Evolutionary conservation across 768 basidiomycete genomes (phyloP).

Genomic region (Baorangia bicolor): DNA sequence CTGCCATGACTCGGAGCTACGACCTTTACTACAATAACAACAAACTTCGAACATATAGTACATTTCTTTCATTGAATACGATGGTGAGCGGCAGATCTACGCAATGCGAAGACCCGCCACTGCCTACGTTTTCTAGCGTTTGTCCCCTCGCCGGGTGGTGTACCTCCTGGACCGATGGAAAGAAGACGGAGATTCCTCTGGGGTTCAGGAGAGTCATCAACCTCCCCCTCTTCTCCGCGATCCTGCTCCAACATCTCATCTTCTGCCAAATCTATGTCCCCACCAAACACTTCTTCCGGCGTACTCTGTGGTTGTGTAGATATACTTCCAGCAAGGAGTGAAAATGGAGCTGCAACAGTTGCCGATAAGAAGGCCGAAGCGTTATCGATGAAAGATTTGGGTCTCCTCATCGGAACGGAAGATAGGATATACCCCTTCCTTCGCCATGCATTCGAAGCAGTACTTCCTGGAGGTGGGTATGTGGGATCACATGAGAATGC

Average conservation of each 20-base stretch:
- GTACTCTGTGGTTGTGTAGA: slow-evolving; percentile 41
- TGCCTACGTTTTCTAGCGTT: slow-evolving; percentile 42
- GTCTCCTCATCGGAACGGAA: slow-evolving; percentile 65
- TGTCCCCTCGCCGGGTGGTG: slow-evolving; percentile 28
- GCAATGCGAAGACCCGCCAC: slow-evolving; percentile 50
- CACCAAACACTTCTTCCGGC: slow-evolving; percentile 66
- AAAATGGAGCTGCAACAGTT: slow-evolving; percentile 58
- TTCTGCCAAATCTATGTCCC: slow-evolving; percentile 70
- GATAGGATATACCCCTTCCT: slow-evolving; percentile 60
- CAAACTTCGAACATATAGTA: neutral
- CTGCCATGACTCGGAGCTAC: neutral
- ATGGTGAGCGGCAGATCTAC: slow-evolving; percentile 31
- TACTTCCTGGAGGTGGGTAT: slow-evolving; percentile 44
- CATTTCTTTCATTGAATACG: slow-evolving; percentile 12
- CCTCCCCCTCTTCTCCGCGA: slow-evolving; percentile 72
- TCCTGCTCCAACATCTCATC: slow-evolving; percentile 81
- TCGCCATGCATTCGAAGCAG: slow-evolving; percentile 50
- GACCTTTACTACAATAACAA: neutral
- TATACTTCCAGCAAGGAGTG: slow-evolving; percentile 44
- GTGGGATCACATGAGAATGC: slow-evolving; percentile 63
- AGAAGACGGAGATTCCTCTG: slow-evolving; percentile 57
- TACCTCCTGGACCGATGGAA: slow-evolving; percentile 43
- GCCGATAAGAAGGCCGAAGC: slow-evolving; percentile 65
- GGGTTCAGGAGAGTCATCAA: slow-evolving; percentile 66
- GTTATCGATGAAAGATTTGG: slow-evolving; percentile 67